Base-by-base conservation (phyloP, 2,329 filamentous ascomycete genomes). In the Fonsecaea nubica region DNA sequence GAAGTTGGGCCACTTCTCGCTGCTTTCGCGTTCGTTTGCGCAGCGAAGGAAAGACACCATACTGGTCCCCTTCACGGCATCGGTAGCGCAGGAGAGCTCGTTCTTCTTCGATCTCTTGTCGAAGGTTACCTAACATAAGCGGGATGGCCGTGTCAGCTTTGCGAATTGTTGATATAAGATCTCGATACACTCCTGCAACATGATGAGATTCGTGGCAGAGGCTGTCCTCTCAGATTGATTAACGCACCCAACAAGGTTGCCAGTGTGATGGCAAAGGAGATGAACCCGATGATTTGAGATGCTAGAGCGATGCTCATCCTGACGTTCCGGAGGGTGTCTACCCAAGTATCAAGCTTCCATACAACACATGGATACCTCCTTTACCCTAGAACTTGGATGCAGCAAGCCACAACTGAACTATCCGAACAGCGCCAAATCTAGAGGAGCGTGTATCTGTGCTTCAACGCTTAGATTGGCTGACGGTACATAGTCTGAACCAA, bases 211-310 rank as follows among this genome's bases (percentile, higher is more conserved):
- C 30, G 32, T 21, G n/a, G 38, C 38, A 50, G 12, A 30, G 25
- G 45, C n/a, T 25, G 58, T 53, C 10, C 25, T 35, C 12, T 18
- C 32, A 9, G 18, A 45, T 36, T 45, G 6, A 15, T 32, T 25
- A 13, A 66, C 68, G 38, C 65, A 70, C 69, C 69, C 13, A 72
- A 57, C 32, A 70, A 65, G n/a, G 70, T 72, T 13, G 65, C 54
- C 18, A 72, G n/a, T 12, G 69, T 71, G 40, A 71, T 62, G 48
- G 32, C 35, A 45, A 72, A 71, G 50, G 68, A 71, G 59, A 71
- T 68, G 56, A 71, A 69, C 8, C 71, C 69, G n/a, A 71, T 69
- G 38, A 64, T 60, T 56, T 65, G 59, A 6, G 65, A 68, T 12
- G 63, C 67, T 18, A 67, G 50, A 12, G 64, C 59, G 18, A 69